Evolutionary conservation across 1,284 basidiomycete genomes (phyloP).

Genomic region (Marasmius fiardii): DNA sequence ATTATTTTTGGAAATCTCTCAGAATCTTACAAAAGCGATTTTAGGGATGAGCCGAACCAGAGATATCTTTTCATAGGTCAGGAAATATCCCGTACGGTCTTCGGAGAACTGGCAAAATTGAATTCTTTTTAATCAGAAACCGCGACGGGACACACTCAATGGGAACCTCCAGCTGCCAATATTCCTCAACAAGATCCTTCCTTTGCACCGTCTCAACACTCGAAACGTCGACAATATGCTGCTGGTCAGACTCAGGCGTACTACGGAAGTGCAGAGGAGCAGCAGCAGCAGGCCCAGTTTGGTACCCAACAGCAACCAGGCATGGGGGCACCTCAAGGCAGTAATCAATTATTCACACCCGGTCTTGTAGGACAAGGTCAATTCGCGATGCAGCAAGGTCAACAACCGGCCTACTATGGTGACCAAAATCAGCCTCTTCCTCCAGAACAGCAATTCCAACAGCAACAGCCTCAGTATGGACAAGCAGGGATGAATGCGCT

Average conservation of each 20-base stretch:
- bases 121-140: slow-evolving; percentile 32
- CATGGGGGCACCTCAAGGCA: slow-evolving; percentile 35
- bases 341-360: slow-evolving; percentile 81
- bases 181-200: slow-evolving; percentile 34
- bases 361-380: slow-evolving; percentile 67
- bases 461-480: slow-evolving; percentile 49
- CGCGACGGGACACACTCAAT: slow-evolving; percentile 44
- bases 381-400: slow-evolving; percentile 50
- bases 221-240: slow-evolving; percentile 87
- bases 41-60: slow-evolving; percentile 79
- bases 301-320: slow-evolving; percentile 34
- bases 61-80: slow-evolving; percentile 80
- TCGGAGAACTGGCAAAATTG: slow-evolving; percentile 6
- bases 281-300: slow-evolving; percentile 31
- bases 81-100: slow-evolving; percentile 21
- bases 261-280: slow-evolving; percentile 48
- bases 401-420: slow-evolving; percentile 49
- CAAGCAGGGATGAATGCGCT: slow-evolving; percentile 63
- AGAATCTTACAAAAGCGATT: slow-evolving; percentile 16
- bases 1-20: not conserved
- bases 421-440: slow-evolving; percentile 48
- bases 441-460: slow-evolving; percentile 23
- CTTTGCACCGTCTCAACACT: slow-evolving; percentile 36
- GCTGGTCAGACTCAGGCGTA: slow-evolving; percentile 87
- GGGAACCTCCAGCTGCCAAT: slow-evolving; percentile 44